phyloP scores from a whole-genome alignment of 2,329 filamentous ascomycete genomes.

The Phialophora chinensis region DNA sequence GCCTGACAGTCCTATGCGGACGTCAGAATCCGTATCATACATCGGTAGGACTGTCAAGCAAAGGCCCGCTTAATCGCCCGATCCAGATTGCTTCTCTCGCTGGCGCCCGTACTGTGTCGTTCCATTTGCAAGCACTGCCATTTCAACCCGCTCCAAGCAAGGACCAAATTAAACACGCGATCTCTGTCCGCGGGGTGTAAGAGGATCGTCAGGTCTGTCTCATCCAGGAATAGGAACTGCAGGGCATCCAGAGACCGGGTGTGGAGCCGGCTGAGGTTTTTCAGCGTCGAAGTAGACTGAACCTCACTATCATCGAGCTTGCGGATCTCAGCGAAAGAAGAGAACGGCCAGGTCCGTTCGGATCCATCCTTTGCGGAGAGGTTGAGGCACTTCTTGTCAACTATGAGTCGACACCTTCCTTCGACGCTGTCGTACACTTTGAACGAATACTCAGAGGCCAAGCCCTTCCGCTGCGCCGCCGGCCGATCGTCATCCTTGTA shows the following conservation, averaged over 20 bases:
- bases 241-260: slow-evolving; percentile 21
- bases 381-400: slow-evolving; percentile 20
- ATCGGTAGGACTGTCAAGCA: slow-evolving; percentile 18
- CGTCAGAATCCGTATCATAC: background rate
- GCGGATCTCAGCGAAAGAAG: slow-evolving; percentile 29
- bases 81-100: slow-evolving; percentile 27
- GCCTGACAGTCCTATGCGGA: background rate
- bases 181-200: slow-evolving; percentile 36
- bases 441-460: slow-evolving; percentile 9
- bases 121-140: slow-evolving; percentile 39
- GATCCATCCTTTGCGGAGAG: slow-evolving; percentile 1
- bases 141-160: slow-evolving; percentile 38
- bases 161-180: slow-evolving; percentile 40
- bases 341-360: slow-evolving; percentile 20
- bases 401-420: slow-evolving; percentile 14
- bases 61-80: slow-evolving; percentile 31
- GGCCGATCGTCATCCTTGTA: slow-evolving; percentile 8
- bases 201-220: slow-evolving; percentile 23
- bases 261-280: slow-evolving; percentile 28
- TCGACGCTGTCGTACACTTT: slow-evolving; percentile 22
- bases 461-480: background rate
- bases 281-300: slow-evolving; percentile 12
- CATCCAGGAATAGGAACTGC: slow-evolving; percentile 23
- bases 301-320: slow-evolving; percentile 28
- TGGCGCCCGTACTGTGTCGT: slow-evolving; percentile 22